These are phyloP conservation scores for Pestalotiopsis sp. DNA, from an alignment of 2,329 filamentous ascomycete genomes.

Conservation along the genomic window DNA sequence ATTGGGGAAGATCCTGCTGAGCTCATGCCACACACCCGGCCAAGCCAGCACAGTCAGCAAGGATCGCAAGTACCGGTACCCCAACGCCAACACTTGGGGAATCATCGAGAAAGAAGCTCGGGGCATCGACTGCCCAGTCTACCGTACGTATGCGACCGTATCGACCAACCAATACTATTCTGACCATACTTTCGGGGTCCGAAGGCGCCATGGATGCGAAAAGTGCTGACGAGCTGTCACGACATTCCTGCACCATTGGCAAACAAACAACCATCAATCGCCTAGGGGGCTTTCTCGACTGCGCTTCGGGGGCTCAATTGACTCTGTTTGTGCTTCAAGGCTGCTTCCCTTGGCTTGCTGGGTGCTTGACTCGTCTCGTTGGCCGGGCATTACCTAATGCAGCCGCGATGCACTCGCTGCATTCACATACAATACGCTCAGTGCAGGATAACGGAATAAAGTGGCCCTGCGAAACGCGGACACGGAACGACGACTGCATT, in stretches of 20 bases:
- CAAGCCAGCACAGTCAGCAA: conserved; percentile 8
- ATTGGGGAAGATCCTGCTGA: conserved; percentile 27
- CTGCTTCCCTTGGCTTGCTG: background rate
- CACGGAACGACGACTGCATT: background rate
- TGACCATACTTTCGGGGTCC: background rate
- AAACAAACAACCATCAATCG: background rate
- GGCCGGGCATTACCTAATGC: too few species aligned
- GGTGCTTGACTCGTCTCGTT: background rate
- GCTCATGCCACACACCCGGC: conserved; percentile 1
- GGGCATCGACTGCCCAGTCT: background rate
- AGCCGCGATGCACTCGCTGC: background rate
- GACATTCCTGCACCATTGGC: background rate
- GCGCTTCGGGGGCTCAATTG: background rate
- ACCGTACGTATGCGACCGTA: background rate
- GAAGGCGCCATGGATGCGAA: background rate
- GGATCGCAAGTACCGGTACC: conserved; percentile 28
- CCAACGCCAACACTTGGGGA: conserved; percentile 29
- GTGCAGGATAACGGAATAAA: background rate
- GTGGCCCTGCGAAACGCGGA: background rate
- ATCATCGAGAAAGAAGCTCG: background rate
- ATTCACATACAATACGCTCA: background rate
- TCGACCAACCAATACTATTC: background rate
- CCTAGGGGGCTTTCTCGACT: background rate
- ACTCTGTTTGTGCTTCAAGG: background rate
- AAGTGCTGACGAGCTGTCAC: background rate